A percentile compares a stretch with the other conserved stretches of the same genome.
Evolutionary conservation across 2,329 filamentous ascomycete species (phyloP).

Genomic region (Helotiales sp.): DNA sequence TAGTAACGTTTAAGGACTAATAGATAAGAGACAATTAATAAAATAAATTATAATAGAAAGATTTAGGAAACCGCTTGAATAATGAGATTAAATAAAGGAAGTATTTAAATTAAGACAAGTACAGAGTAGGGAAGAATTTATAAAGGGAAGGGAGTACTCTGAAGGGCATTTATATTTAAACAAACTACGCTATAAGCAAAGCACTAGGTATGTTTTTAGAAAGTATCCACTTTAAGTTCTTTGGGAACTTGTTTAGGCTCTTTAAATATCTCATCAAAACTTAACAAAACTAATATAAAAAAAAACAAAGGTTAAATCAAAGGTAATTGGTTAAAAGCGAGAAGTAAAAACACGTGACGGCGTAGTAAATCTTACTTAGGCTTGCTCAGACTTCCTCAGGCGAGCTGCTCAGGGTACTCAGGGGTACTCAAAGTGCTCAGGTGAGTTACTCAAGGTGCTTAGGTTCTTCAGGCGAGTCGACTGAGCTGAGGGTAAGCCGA

Average conservation of each 20-base stretch:
- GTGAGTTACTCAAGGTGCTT: too few species aligned
- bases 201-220: slow-evolving; percentile 2
- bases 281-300: slow-evolving; percentile 11
- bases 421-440: background rate
- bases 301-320: background rate
- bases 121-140: slow-evolving; percentile 19
- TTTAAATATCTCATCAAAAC: slow-evolving; percentile 9
- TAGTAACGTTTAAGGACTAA: slow-evolving; percentile 19
- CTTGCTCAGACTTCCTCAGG: slow-evolving; percentile 12
- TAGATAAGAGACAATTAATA: background rate
- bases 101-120: slow-evolving; percentile 16
- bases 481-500: background rate
- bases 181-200: slow-evolving; percentile 14
- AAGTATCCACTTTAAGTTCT: slow-evolving; percentile 4
- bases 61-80: slow-evolving; percentile 15
- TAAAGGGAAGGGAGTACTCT: slow-evolving; percentile 21
- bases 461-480: too few species aligned
- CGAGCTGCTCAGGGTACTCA: slow-evolving; percentile 12
- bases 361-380: slow-evolving; percentile 19
- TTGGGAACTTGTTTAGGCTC: slow-evolving; percentile 6
- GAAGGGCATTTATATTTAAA: slow-evolving; percentile 13
- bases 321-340: slow-evolving; percentile 1
- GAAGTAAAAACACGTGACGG: slow-evolving; percentile 5
- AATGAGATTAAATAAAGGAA: slow-evolving; percentile 12
- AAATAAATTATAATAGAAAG: slow-evolving; percentile 17